Evolutionary conservation across 805 yeast species (phyloP), one percentile per base, ranked within the genome.

Genomic region (Candida silvicultrix): DNA sequence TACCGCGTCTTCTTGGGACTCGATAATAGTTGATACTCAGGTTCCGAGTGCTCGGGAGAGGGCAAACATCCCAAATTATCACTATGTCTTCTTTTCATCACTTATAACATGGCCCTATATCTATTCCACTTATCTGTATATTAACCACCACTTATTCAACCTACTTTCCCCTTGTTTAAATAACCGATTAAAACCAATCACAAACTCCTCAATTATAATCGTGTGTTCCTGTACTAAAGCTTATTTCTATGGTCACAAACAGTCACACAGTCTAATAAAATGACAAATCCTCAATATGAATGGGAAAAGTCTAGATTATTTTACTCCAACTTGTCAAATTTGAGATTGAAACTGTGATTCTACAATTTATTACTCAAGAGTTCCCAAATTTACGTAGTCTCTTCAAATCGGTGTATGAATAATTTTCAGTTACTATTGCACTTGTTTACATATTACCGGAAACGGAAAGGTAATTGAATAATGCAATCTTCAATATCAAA

Each of bases 31-130:
- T 21, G 23, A 18, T 40, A 25, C 7, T 40, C 42, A 10, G 42
- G 35, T 12, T 47, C 53, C 10, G 47, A 42, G 6, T 43, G 43
- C n/a, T 50, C 54, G 9, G 56, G 56, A 4, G 54, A 50, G 25
- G 56, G 53, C n/a, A 50, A 43, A 21, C 41, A 25, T 2, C 46
- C 45, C 38, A 28, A 18, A 25, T 35, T 28, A n/a, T 20, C 19
- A n/a, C 36, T 25, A 18, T 34, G 37, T 5, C 39, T 38, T 40
- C 53, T 48, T 48, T 49, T 51, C 53, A 51, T 49, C 14, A 34
- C 21, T 20, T 20, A 21, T 3, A 14, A 6, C 10, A n/a, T 37
- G 25, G n/a, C 6, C 14, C 15, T 16, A 2, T 5, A 6, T 18
- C 21, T 35, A 35, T 35, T 8, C 21, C 3, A 18, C 10, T 16